Evolutionary conservation across 2,329 filamentous ascomycete genomes (phyloP), one percentile per base, ranked within the genome.

Genomic region (Graphilbum ipis-grandicollis): DNA sequence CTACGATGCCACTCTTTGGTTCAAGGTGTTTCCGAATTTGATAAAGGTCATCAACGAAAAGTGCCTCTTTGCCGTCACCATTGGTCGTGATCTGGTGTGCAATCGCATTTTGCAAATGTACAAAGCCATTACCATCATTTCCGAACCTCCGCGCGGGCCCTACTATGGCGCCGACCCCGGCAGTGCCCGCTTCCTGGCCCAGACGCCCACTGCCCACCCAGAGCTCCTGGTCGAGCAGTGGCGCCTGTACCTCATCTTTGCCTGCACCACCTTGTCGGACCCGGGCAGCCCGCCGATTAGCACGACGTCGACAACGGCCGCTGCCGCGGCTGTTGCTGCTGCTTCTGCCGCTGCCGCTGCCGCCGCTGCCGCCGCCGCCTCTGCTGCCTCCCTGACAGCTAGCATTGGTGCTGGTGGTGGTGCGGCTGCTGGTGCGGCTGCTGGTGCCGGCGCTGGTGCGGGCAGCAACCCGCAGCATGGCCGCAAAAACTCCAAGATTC

Each of bases 181-280:
- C 21, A 75, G 66, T 49, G 65, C 60, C 21, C 61, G 68, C 18
- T 52, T 61, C 18, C 55, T 59, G 2, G 58, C 55, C 46, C 64
- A 73, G 50, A 70, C 68, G 41, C 75, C 69, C 40, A 78, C 74
- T 3, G 77, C 79, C 1, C 79, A 85, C 15, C 81, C 86, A 0
- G 85, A 93, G 48, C 75, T 93, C 18, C 66, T 94, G 39, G 75
- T 98, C 40, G 92, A 96, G 55, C 90, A 98, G 53, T 98, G 88
- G 88, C 96, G 94, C 56, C 63, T 96, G 2, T 96, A 96, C 53
- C 66, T 98, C 19, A 86, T 94, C 38, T 94, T 98, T 59, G 90
- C 88, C 9, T 98, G 92, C 56, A 93, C 88, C 9, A 96, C 90
- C 0, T 65, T 98, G 39, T 86, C 82, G 28, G 90, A 90, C 46